Conservation (phyloP, 306 rosid genomes). For the Sphenostylis stenocarpa region DNA sequence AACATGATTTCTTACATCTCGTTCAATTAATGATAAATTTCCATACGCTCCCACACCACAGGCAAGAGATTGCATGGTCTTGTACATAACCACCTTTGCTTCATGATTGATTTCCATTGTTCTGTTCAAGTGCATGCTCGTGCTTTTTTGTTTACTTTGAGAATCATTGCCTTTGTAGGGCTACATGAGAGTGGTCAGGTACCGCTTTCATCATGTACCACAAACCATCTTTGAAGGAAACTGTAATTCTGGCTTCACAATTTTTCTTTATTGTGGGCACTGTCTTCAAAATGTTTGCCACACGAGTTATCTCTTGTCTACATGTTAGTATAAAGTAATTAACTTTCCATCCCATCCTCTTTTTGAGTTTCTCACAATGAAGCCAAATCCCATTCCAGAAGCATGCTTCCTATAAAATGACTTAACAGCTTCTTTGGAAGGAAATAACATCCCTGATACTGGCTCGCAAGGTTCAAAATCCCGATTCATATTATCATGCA, state of each 20-base stretch:
- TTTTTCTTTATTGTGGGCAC: background rate
- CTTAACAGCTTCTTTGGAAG: background rate
- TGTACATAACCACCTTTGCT: background rate
- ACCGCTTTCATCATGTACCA: background rate
- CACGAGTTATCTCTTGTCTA: background rate
- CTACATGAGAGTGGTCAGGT: constrained; percentile 4
- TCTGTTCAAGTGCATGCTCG: background rate
- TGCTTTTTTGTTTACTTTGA: background rate
- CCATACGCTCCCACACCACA: background rate
- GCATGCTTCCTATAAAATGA: background rate
- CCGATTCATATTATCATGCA: background rate
- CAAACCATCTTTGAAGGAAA: background rate
- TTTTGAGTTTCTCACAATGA: background rate
- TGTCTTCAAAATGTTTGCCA: background rate
- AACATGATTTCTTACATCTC: background rate
- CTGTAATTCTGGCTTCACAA: background rate
- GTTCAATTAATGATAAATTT: background rate
- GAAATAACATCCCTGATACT: background rate
- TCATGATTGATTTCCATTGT: background rate
- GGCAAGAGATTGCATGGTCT: background rate
- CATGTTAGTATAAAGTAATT: background rate
- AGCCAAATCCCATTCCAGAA: constrained; percentile 2
- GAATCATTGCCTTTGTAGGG: background rate
- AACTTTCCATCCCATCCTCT: background rate
- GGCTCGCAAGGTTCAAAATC: background rate